phyloP scores from a whole-genome alignment of 1,139 yeast genomes.

The Citeromyces hawaiiensis region DNA sequence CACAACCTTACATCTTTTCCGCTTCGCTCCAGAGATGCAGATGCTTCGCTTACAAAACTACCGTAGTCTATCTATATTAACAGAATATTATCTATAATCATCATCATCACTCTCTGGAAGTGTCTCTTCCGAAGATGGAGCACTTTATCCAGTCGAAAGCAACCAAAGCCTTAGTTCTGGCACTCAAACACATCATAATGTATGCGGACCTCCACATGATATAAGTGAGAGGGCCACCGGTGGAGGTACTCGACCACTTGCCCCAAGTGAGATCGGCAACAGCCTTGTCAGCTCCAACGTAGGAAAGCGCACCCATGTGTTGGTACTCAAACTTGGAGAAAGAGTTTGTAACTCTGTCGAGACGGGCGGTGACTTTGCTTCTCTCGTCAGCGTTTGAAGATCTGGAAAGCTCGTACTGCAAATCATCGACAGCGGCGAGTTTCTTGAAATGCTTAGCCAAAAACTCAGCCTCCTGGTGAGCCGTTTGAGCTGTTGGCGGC shows the following conservation, averaged over 20 bases:
- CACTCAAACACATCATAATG: slow-evolving; percentile 82
- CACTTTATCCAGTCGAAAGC: slow-evolving; percentile 83
- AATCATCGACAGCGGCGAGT: slow-evolving; percentile 53
- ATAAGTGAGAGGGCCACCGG: slow-evolving; percentile 81
- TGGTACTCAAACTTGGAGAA: slow-evolving; percentile 49
- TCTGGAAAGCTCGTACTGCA: slow-evolving; percentile 27
- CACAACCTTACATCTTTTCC: too few relatives aligned
- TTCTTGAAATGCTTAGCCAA: slow-evolving; percentile 62
- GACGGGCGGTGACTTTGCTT: slow-evolving; percentile 17
- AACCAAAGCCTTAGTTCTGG: slow-evolving; percentile 77
- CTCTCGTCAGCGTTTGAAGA: slow-evolving; percentile 25
- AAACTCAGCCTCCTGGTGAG: slow-evolving; percentile 85
- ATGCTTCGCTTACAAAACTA: too few relatives aligned
- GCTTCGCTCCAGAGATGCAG: too few relatives aligned
- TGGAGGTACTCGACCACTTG: slow-evolving; percentile 65
- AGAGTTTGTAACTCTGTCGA: slow-evolving; percentile 21
- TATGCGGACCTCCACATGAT: slow-evolving; percentile 93
- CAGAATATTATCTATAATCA: background rate
- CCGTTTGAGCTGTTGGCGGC: slow-evolving; percentile 97
- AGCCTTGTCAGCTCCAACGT: slow-evolving; percentile 83
- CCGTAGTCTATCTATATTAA: background rate
- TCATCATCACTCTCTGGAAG: slow-evolving; percentile 11
- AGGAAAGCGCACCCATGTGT: slow-evolving; percentile 67
- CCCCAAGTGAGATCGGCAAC: slow-evolving; percentile 90
- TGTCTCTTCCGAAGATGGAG: slow-evolving; percentile 78